Base-by-base conservation (phyloP, 2,329 filamentous ascomycete species). In the Emydomyces testavorans region DNA sequence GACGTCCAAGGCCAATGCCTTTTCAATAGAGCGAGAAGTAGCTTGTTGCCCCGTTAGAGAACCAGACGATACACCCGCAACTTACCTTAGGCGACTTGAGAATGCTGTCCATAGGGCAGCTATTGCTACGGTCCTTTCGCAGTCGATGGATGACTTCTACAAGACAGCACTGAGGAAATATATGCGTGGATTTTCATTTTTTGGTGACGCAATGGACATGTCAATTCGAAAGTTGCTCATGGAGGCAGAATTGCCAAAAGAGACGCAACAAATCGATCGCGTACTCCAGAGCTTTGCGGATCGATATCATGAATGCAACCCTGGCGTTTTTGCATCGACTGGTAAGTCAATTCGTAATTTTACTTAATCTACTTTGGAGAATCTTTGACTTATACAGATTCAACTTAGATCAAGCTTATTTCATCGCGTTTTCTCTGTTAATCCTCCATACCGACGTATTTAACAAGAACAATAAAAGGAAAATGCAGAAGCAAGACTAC, bases 381-480 rank as follows among this genome's bases (percentile, higher is more conserved):
- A 3, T 13, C 15, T 21, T 18, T n/a, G n/a, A 16, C 34, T 46
- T n/a, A 40, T 2, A 5, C 2, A 11, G 31, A 18, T 15, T 6
- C 4, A 43, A 36, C 46, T 50, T 32, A 54, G 92, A 96, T 60
- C 87, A 95, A 67, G 89, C 92, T n/a, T 95, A 96, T 64, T 94
- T 96, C 59, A 90, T 96, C 54, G 88, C 90, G 13, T 98, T 98
- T 62, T 96, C 90, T 1, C 80, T 98, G 49, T 77, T 98, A 51
- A 95, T 98, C 56, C 73, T 98, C 28, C 92, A 98, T 59, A 96
- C 92, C 0, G 92, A 98, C 62, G 86, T 94, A n/a, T 96, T 96
- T 78, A 98, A 98, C 73, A 94, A 94, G 68, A 98, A 96, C 71
- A 96, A 96, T 70, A 96, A 96, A 69, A 79, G 92, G 65, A 98